phyloP scores from a whole-genome alignment of 768 basidiomycete genomes.

The Lentinula aciculospora region DNA sequence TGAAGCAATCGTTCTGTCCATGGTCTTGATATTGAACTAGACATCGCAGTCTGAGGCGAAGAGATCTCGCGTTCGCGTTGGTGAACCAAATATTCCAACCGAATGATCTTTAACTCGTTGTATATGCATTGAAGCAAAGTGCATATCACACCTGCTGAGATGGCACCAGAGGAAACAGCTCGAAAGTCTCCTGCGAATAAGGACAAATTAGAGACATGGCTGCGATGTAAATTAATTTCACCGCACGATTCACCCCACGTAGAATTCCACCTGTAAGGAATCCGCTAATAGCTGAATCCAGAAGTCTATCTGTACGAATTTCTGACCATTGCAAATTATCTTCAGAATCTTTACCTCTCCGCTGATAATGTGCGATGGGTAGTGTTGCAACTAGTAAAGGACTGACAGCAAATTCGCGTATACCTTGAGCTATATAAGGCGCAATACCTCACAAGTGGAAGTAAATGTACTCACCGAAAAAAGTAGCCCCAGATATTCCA shows the following conservation, averaged over 20 bases:
- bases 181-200: constrained; percentile 50
- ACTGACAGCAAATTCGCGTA: constrained; percentile 71
- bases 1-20: constrained; percentile 34
- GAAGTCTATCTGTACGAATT: constrained; percentile 51
- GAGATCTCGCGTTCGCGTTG: constrained; percentile 9
- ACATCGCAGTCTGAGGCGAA: background rate
- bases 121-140: constrained; percentile 58
- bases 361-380: constrained; percentile 43
- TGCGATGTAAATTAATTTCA: constrained; percentile 7
- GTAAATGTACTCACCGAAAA: constrained; percentile 58
- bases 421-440: constrained; percentile 33
- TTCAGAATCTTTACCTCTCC: constrained; percentile 26
- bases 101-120: constrained; percentile 61
- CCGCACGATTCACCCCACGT: constrained; percentile 54
- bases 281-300: constrained; percentile 75
- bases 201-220: constrained; percentile 4
- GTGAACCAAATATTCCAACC: constrained; percentile 51
- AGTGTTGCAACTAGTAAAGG: constrained; percentile 48
- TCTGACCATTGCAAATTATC: constrained; percentile 38
- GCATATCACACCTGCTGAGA: constrained; percentile 55
- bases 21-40: constrained; percentile 12
- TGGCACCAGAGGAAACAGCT: constrained; percentile 52
- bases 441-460: background rate
- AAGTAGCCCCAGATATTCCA: constrained; percentile 63
- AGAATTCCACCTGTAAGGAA: constrained; percentile 58